Conservation (phyloP, 179 eudicot genomes). For the Nepenthes alata region DNA sequence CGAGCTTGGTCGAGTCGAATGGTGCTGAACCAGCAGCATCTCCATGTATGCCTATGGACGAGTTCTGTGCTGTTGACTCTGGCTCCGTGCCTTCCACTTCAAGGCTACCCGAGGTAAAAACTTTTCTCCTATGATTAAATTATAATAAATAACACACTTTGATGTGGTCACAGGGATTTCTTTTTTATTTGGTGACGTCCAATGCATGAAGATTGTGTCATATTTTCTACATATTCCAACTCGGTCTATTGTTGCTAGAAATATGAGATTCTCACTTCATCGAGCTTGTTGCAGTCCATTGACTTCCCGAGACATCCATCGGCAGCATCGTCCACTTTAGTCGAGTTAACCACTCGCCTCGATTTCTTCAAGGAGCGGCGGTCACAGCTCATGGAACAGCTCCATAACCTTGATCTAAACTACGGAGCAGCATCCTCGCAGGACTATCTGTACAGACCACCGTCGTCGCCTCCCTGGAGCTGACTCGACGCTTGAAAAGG, state of each 20-base stretch:
- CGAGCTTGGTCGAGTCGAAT: conserved; percentile 49
- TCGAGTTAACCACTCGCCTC: conserved; percentile 80
- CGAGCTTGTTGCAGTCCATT: conserved; percentile 22
- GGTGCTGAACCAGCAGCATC: conserved; percentile 36
- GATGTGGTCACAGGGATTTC: no score
- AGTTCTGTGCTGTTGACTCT: conserved; percentile 66
- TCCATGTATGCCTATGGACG: conserved; percentile 41
- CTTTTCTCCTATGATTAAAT: conserved; percentile 2
- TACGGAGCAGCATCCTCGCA: conserved; percentile 47
- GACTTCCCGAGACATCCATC: conserved; percentile 54
- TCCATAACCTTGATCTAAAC: conserved; percentile 74
- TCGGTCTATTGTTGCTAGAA: neutral
- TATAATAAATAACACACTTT: neutral
- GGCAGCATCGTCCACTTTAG: conserved; percentile 68
- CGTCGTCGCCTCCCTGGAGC: conserved; percentile 87
- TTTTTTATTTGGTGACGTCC: no score
- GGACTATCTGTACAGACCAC: conserved; percentile 52
- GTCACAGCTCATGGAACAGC: conserved; percentile 92
- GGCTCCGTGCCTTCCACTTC: conserved; percentile 54
- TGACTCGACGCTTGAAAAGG: conserved; percentile 14
- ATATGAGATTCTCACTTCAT: neutral
- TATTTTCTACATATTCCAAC: no score
- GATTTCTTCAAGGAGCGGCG: conserved; percentile 93
- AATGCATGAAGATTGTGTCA: no score
- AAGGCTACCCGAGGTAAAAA: conserved; percentile 45